Percentiles rank a stretch among this genome's conserved stretches.
These are phyloP conservation scores for Trichophyton verrucosum DNA, from an alignment of 2,329 filamentous ascomycete genomes.

Conservation along the genomic window DNA sequence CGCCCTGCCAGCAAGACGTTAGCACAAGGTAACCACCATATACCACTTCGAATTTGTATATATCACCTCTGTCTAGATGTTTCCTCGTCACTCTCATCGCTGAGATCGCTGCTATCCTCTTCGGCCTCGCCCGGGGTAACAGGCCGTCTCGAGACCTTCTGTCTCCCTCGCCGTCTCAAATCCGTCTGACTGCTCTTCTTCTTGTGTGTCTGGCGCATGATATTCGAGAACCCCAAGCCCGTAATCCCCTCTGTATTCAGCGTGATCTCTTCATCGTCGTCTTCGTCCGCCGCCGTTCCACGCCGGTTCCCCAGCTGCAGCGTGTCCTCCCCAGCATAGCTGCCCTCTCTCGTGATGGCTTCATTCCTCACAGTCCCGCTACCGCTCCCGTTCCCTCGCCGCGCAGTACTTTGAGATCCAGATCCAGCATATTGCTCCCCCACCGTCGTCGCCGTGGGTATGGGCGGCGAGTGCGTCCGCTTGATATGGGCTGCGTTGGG, in stretches of 20 bases:
- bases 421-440: constrained; percentile 23
- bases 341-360: constrained; percentile 20
- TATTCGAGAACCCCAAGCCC: not conserved
- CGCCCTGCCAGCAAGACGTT: constrained; percentile 37
- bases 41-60: not conserved
- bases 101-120: constrained; percentile 54
- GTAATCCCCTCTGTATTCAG: not conserved
- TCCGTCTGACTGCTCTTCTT: constrained; percentile 10
- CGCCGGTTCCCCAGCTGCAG: constrained; percentile 13
- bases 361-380: constrained; percentile 5
- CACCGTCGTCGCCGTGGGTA: constrained; percentile 46
- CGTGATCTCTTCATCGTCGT: constrained; percentile 48
- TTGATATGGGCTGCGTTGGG: constrained; percentile 44
- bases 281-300: constrained; percentile 29
- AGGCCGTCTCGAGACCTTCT: constrained; percentile 16
- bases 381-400: constrained; percentile 18
- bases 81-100: constrained; percentile 55
- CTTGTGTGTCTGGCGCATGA: not conserved
- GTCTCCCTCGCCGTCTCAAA: constrained; percentile 15
- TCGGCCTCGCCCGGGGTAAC: constrained; percentile 38
- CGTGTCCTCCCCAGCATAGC: constrained; percentile 15
- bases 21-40: not conserved
- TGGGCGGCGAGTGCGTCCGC: constrained; percentile 54
- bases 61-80: constrained; percentile 31
- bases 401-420: constrained; percentile 46